Percentiles rank a stretch among this genome's conserved stretches.
phyloP scores from a whole-genome alignment of 345 rosid genomes.

The Camelina hispida region DNA sequence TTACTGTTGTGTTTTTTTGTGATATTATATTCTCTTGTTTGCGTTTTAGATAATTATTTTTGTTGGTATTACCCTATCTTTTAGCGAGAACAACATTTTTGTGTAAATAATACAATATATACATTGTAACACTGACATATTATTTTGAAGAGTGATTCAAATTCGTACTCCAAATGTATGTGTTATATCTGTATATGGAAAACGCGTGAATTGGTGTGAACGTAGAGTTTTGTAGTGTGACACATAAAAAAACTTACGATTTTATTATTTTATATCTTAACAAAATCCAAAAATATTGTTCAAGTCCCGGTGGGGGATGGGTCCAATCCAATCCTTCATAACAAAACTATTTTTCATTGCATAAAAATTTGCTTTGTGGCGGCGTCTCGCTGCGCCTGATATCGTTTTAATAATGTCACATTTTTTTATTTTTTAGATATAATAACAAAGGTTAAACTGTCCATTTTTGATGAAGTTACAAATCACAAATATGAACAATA shows the following conservation, averaged over 20 bases:
- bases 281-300: conserved; percentile 1
- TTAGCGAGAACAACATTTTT: not conserved
- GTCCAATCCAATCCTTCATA: conserved; percentile 29
- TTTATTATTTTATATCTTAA: no score
- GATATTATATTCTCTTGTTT: not conserved
- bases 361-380: conserved; percentile 11
- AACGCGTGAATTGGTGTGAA: conserved; percentile 31
- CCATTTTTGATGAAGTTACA: conserved; percentile 10
- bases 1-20: not conserved
- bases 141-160: not conserved
- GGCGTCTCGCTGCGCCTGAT: conserved; percentile 26
- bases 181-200: not conserved
- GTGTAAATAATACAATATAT: not conserved
- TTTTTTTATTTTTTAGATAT: not conserved
- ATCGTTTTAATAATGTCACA: conserved; percentile 14
- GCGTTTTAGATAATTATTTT: not conserved
- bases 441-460: not conserved
- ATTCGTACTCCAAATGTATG: not conserved
- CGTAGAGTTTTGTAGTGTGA: not conserved
- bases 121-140: not conserved
- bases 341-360: conserved; percentile 6
- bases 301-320: conserved; percentile 17
- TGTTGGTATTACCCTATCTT: no score
- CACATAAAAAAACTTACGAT: not conserved
- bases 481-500: conserved; percentile 4